Percentiles rank a stretch among this genome's conserved stretches.
Evolutionary conservation across 2,329 filamentous ascomycete genomes (phyloP).

Genomic region (Aschersonia sp.): DNA sequence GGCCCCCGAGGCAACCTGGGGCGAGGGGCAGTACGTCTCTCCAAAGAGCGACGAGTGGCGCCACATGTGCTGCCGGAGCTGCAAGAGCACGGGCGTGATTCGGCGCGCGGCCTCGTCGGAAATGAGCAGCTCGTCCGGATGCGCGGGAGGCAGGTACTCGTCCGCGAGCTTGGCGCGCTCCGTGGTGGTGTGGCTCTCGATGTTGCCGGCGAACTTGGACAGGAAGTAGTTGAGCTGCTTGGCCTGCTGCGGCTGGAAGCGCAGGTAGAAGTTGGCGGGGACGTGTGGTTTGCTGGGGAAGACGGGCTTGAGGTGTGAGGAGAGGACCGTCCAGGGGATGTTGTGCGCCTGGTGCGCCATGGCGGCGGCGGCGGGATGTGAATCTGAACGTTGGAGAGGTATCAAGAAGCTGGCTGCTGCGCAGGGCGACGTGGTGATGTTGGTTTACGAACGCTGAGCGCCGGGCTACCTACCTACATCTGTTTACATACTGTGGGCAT

Average conservation of each 20-base stretch:
- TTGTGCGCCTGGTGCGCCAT: slow-evolving; percentile 8
- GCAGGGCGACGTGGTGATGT: no score
- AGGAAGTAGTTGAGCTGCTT: slow-evolving; percentile 5
- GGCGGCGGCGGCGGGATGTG: not conserved
- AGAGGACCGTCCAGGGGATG: slow-evolving; percentile 6
- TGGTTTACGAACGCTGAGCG: no score
- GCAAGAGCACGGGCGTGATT: not conserved
- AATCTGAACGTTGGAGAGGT: no score
- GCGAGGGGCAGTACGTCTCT: not conserved
- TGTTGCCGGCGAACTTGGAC: slow-evolving; percentile 4
- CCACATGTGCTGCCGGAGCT: not conserved
- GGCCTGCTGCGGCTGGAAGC: slow-evolving; percentile 3
- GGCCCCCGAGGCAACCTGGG: not conserved
- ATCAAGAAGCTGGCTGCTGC: no score
- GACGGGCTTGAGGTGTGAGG: slow-evolving; percentile 2
- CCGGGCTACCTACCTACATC: no score
- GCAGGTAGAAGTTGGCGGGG: slow-evolving; percentile 4
- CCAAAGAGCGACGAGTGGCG: not conserved
- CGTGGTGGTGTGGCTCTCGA: slow-evolving; percentile 1
- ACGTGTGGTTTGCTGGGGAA: not conserved
- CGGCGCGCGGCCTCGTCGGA: not conserved
- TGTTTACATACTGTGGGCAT: no score
- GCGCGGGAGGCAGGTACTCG: not conserved
- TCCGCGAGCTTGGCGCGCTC: slow-evolving; percentile 2
- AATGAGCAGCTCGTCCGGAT: not conserved